These are phyloP conservation scores for Rhododendron henanense DNA, from an alignment of 148 eudicot species.

Conservation along the genomic window DNA sequence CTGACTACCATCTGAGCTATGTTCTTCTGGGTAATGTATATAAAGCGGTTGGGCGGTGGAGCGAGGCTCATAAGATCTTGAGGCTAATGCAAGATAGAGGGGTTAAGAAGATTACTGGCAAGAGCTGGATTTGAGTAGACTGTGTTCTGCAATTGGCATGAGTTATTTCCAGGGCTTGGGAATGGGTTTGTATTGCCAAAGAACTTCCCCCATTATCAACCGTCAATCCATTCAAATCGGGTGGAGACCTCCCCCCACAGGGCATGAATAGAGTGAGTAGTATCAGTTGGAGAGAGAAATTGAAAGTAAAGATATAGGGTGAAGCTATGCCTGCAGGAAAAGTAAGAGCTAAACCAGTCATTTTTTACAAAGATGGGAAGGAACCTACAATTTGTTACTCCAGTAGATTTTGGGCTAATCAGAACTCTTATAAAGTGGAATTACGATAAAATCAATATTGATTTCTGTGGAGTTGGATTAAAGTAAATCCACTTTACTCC, in stretches of 20 bases:
- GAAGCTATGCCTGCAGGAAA: too few relatives aligned
- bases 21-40: slow-evolving; percentile 73
- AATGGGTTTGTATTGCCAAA: neutral
- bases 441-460: too few relatives aligned
- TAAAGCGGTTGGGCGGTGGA: slow-evolving; percentile 67
- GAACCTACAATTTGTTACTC: too few relatives aligned
- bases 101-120: slow-evolving; percentile 60
- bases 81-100: slow-evolving; percentile 64
- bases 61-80: slow-evolving; percentile 50
- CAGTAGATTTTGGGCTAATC: too few relatives aligned
- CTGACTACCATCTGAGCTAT: slow-evolving; percentile 70
- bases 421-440: too few relatives aligned
- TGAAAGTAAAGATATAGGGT: too few relatives aligned
- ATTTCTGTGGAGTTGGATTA: too few relatives aligned
- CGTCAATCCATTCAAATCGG: neutral
- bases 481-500: too few relatives aligned
- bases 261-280: too few relatives aligned
- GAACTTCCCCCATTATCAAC: neutral
- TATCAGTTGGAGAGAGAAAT: too few relatives aligned
- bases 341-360: too few relatives aligned
- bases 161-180: neutral
- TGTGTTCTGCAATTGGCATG: neutral
- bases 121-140: slow-evolving; percentile 64
- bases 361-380: too few relatives aligned
- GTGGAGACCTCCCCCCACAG: neutral